Percentiles rank a stretch among this genome's conserved stretches.
These are phyloP conservation scores for Sporothrix sp. DNA, from an alignment of 2,329 filamentous ascomycete genomes.

Conservation along the genomic window DNA sequence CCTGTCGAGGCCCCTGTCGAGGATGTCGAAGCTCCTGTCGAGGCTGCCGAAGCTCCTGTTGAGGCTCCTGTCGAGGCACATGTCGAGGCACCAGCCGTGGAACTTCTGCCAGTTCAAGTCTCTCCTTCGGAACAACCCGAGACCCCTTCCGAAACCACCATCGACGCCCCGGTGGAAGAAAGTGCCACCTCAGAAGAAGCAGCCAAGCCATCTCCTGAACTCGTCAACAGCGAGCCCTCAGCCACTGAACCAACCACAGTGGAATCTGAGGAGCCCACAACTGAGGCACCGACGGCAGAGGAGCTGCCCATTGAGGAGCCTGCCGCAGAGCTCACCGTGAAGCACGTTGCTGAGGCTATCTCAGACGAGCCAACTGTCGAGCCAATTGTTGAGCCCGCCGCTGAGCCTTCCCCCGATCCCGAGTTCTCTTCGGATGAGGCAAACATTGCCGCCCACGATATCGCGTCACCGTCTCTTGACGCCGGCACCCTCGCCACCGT, in stretches of 20 bases:
- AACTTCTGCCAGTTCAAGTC: too few relatives aligned
- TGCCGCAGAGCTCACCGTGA: not conserved
- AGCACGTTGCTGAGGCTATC: too few relatives aligned
- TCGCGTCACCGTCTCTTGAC: not conserved
- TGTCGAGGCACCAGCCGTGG: not conserved
- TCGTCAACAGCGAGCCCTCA: too few relatives aligned
- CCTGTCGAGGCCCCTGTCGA: not conserved
- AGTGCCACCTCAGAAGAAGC: not conserved
- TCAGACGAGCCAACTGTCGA: not conserved
- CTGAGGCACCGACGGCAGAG: too few relatives aligned
- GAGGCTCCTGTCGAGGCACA: not conserved
- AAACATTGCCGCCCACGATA: not conserved
- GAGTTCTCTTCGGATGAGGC: not conserved
- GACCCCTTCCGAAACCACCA: too few relatives aligned
- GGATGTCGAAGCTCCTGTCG: not conserved
- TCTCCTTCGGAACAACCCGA: too few relatives aligned
- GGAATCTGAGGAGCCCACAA: too few relatives aligned
- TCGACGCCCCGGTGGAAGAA: too few relatives aligned
- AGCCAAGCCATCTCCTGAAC: not conserved
- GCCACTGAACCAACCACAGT: too few relatives aligned
- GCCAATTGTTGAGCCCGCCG: not conserved
- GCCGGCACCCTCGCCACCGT: not conserved
- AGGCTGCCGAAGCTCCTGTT: conserved; percentile 4
- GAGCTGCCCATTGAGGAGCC: too few relatives aligned
- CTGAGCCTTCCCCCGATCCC: not conserved